Base-by-base conservation (phyloP, 2,329 filamentous ascomycete genomes). In the Aspergillus fischeri region DNA sequence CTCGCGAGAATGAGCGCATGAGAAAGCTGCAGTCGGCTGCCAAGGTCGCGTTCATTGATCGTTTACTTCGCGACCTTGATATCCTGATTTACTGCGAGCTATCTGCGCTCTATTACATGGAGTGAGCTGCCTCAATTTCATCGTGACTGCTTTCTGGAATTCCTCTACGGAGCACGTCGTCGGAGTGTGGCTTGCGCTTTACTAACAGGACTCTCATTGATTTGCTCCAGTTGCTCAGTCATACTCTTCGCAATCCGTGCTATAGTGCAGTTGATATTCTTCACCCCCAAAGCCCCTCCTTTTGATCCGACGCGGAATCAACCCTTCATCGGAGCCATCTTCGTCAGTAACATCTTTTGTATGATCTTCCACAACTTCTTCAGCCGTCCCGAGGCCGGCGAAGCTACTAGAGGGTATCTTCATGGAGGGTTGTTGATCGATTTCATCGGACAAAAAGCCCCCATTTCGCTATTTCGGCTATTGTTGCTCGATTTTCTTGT, bases 351-450 rank as follows among this genome's bases (percentile, higher is more conserved):
- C 64, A 57, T 80, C 20, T 66, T 84, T 50, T 86, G 82, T 72
- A 78, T 85, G 59, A 56, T 84, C 24, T 74, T 83, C 32, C 85
- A 86, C 65, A 68, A 82, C 47, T 80, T 86, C 65, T 76, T 78
- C 59, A 76, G 76, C 20, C 74, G 81, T 44, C 77, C 85, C 5
- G 70, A 80, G 55, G 76, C 75, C n/a, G 80, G 79, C 5, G 82
- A 83, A 61, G 74, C 77, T 51, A 76, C 75, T 3, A 67, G 82
- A 29, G 79, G 77, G 20, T 86, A 86, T 67, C 73, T 86, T 11
- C 83, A 87, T 65, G 85, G 85, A 5, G 83, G 85, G 2, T 62
- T 87, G 51, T 78, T 85, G 62, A 84, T 88, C 65, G 85, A 87
- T 70, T 86, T 87, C 65, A 82, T 87, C 53, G 85, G 85, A 17